Conservation (phyloP, 768 basidiomycete species). For the Lenzites betulinus region DNA sequence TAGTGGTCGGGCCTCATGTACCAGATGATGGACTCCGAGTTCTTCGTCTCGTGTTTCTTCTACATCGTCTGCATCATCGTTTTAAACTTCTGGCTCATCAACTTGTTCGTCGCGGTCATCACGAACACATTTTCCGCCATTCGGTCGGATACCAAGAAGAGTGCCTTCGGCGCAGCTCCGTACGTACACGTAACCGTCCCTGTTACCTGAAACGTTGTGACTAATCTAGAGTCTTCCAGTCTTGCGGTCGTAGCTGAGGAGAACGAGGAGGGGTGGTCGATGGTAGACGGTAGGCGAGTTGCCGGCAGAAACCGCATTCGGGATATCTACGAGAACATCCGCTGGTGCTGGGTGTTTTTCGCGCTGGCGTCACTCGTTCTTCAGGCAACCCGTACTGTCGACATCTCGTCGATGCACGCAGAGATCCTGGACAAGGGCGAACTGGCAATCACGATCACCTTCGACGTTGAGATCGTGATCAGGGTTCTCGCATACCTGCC, state of each 20-base stretch:
- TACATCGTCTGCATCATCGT: conserved; percentile 84
- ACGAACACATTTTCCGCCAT: conserved; percentile 92
- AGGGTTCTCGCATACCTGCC: conserved; percentile 73
- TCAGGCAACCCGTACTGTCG: conserved; percentile 67
- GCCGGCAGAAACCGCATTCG: conserved; percentile 51
- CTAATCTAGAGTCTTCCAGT: conserved; percentile 26
- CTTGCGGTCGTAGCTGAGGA: conserved; percentile 50
- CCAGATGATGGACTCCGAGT: conserved; percentile 84
- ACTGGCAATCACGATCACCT: conserved; percentile 74
- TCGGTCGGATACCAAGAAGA: conserved; percentile 80
- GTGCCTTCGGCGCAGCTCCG: conserved; percentile 87
- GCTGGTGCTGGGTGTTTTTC: conserved; percentile 75
- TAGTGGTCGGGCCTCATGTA: conserved; percentile 89
- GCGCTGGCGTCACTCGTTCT: conserved; percentile 70
- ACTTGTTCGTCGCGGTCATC: conserved; percentile 94
- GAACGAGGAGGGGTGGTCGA: conserved; percentile 63
- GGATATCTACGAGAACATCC: conserved; percentile 56
- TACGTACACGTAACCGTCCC: conserved; percentile 36
- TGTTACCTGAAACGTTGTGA: too few relatives aligned
- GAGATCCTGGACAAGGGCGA: conserved; percentile 64
- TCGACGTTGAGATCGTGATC: conserved; percentile 86
- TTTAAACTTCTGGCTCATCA: conserved; percentile 93
- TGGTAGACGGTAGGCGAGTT: conserved; percentile 46
- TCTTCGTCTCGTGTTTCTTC: conserved; percentile 83
- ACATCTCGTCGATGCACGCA: conserved; percentile 48